These are phyloP conservation scores for Agrocybe pediades DNA, from an alignment of 768 basidiomycete species.

Conservation along the genomic window DNA sequence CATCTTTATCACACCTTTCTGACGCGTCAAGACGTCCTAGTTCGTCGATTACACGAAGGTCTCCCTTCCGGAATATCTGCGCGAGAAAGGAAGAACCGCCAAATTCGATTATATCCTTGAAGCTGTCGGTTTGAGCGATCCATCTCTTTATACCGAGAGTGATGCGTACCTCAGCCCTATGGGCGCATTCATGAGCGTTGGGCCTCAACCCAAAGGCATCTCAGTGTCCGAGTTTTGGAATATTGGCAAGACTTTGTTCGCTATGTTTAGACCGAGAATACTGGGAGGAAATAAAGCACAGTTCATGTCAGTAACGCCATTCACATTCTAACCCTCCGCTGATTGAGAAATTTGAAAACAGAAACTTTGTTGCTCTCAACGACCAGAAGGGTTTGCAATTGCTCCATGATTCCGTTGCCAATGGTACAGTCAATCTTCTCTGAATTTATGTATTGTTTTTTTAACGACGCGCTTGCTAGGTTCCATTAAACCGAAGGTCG, in stretches of 20 bases:
- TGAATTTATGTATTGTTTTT: not conserved
- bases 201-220: constrained; percentile 39
- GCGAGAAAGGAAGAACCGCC: constrained; percentile 39
- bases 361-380: constrained; percentile 28
- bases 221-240: constrained; percentile 31
- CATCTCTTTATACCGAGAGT: constrained; percentile 48
- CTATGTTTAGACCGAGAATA: constrained; percentile 41
- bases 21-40: constrained; percentile 20
- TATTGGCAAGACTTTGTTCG: constrained; percentile 30
- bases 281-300: constrained; percentile 51
- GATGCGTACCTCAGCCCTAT: constrained; percentile 52
- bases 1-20: not conserved
- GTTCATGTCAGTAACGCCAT: constrained; percentile 41
- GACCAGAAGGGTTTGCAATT: constrained; percentile 32
- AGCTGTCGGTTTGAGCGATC: constrained; percentile 49
- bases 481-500: constrained; percentile 53
- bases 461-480: constrained; percentile 28
- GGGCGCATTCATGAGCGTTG: constrained; percentile 56
- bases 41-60: constrained; percentile 63
- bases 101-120: constrained; percentile 63
- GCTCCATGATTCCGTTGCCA: constrained; percentile 35
- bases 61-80: constrained; percentile 49
- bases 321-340: not conserved
- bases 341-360: not conserved
- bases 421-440: constrained; percentile 35